Conservation (phyloP, 2,329 filamentous ascomycete genomes). For the Colletotrichum sidae region DNA sequence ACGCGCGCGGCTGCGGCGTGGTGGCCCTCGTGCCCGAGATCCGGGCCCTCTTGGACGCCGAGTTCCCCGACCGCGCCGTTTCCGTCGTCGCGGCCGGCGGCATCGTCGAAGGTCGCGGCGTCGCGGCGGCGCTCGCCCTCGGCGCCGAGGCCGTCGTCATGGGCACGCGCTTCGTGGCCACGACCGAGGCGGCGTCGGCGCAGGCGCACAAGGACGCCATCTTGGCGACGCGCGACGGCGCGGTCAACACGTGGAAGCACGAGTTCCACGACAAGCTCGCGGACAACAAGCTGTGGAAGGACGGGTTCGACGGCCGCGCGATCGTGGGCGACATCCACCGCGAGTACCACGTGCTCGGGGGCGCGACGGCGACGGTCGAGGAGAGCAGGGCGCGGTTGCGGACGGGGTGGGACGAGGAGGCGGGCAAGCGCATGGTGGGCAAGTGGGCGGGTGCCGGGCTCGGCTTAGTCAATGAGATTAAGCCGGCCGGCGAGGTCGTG, state of each 20-base stretch:
- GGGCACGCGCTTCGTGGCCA: constrained; percentile 60
- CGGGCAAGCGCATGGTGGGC: constrained; percentile 46
- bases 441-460: constrained; percentile 59
- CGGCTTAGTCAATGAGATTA: constrained; percentile 55
- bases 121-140: constrained; percentile 65
- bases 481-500: constrained; percentile 57
- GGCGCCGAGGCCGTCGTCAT: constrained; percentile 58
- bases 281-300: constrained; percentile 53
- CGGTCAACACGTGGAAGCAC: constrained; percentile 59
- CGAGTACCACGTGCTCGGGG: constrained; percentile 46
- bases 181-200: constrained; percentile 56
- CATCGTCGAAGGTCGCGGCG: constrained; percentile 66
- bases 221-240: constrained; percentile 56
- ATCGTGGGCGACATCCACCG: constrained; percentile 53
- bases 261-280: constrained; percentile 56
- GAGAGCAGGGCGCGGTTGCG: constrained; percentile 54
- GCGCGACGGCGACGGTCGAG: constrained; percentile 41
- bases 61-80: constrained; percentile 49
- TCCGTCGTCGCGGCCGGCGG: constrained; percentile 69
- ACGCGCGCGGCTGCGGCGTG: constrained; percentile 63
- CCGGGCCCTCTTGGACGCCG: constrained; percentile 54
- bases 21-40: constrained; percentile 70
- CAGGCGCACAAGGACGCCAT: constrained; percentile 54
- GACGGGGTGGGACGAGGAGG: constrained; percentile 50
- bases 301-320: constrained; percentile 57